Percentiles rank a stretch among this genome's conserved stretches.
Evolutionary conservation across 805 yeast species (phyloP).

Genomic region (Sugiyamaella americana): DNA sequence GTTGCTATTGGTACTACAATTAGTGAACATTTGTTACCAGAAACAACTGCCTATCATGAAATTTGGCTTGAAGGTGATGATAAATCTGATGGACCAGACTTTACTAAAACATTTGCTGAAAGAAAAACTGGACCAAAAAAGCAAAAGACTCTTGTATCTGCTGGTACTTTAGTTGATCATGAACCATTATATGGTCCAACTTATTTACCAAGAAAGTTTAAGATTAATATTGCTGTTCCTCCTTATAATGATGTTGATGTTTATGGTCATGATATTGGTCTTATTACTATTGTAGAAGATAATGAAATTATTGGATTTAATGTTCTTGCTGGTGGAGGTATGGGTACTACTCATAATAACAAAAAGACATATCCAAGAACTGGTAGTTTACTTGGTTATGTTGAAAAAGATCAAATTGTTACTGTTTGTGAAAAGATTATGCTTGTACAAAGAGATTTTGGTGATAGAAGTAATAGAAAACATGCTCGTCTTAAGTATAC

Average conservation of each 20-base stretch:
- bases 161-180: constrained; percentile 67
- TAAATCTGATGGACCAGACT: constrained; percentile 60
- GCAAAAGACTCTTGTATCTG: constrained; percentile 81
- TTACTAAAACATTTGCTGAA: constrained; percentile 55
- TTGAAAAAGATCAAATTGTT: constrained; percentile 58
- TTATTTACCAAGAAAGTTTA: constrained; percentile 92
- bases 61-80: constrained; percentile 91
- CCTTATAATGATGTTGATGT: constrained; percentile 97
- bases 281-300: constrained; percentile 71
- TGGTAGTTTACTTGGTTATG: constrained; percentile 81
- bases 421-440: constrained; percentile 83
- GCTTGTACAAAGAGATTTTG: constrained; percentile 90
- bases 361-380: constrained; percentile 94
- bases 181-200: constrained; percentile 87
- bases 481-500: constrained; percentile 98
- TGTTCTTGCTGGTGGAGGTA: constrained; percentile 94
- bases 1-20: constrained; percentile 55
- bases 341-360: constrained; percentile 97
- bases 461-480: constrained; percentile 93
- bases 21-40: constrained; percentile 79
- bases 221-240: constrained; percentile 89
- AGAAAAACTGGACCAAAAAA: constrained; percentile 71
- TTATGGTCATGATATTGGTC: constrained; percentile 90
- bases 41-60: constrained; percentile 93
- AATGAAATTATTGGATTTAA: constrained; percentile 74